A percentile compares a stretch with the other conserved stretches of the same genome.
phyloP scores from a whole-genome alignment of 2,329 filamentous ascomycete species.

The Sporothrix brunneoviolacea region DNA sequence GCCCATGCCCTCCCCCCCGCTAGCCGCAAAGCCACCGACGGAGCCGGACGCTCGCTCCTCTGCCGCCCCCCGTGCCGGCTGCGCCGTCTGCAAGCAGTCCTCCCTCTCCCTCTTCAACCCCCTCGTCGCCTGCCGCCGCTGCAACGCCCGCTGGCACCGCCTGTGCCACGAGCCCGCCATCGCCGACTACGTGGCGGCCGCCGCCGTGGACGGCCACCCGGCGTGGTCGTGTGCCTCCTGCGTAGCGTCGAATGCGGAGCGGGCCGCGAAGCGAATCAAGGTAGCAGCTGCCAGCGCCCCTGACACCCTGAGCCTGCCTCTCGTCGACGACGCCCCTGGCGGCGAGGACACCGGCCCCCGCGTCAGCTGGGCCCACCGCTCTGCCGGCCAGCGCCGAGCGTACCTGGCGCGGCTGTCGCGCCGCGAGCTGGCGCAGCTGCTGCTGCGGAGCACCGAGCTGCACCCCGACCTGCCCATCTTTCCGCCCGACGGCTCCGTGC shows the following conservation, averaged over 20 bases:
- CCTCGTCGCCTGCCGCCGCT: slow-evolving; percentile 82
- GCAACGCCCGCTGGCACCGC: slow-evolving; percentile 74
- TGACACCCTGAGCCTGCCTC: no score
- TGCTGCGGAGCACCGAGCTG: slow-evolving; percentile 54
- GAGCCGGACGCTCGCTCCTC: no score
- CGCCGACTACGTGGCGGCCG: slow-evolving; percentile 43
- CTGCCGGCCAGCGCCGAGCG: slow-evolving; percentile 45
- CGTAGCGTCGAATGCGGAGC: no score
- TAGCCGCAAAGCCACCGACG: no score
- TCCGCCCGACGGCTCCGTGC: slow-evolving; percentile 24
- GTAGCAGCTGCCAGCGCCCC: no score
- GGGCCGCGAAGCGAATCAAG: no score
- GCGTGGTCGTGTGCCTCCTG: not conserved
- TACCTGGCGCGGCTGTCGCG: slow-evolving; percentile 59
- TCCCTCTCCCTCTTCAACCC: slow-evolving; percentile 49
- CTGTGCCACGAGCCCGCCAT: slow-evolving; percentile 76
- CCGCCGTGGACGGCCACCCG: slow-evolving; percentile 50
- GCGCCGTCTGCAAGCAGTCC: no score
- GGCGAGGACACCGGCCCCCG: not conserved
- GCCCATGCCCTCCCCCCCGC: no score
- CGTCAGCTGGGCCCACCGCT: slow-evolving; percentile 34
- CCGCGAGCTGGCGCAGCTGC: slow-evolving; percentile 55
- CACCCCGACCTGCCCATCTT: slow-evolving; percentile 64
- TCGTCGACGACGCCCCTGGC: no score
- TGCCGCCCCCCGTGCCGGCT: no score